Conservation (phyloP, 805 yeast genomes). For the Pichia ethanolica region DNA sequence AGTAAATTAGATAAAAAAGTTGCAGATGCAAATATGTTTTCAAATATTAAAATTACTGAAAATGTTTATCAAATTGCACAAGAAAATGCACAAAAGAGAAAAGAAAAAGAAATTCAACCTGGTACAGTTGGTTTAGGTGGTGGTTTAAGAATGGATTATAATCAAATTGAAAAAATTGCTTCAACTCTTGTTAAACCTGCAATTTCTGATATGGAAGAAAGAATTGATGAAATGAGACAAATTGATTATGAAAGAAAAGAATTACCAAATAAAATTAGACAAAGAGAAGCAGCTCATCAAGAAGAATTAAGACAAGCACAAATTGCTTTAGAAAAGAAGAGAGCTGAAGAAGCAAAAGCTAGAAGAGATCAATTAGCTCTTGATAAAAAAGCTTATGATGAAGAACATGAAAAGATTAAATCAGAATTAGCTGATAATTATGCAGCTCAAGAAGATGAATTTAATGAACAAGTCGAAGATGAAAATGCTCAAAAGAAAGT, state of each 20-base stretch:
- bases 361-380: constrained; percentile 43
- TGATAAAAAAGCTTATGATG: constrained; percentile 39
- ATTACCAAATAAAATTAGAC: constrained; percentile 34
- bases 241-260: constrained; percentile 39
- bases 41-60: constrained; percentile 40
- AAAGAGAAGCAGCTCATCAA: constrained; percentile 30
- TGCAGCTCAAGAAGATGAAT: constrained; percentile 38
- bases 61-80: constrained; percentile 75
- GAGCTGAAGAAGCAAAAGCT: constrained; percentile 26
- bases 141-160: constrained; percentile 68
- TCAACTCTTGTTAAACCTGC: constrained; percentile 76
- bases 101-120: constrained; percentile 35
- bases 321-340: constrained; percentile 28
- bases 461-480: constrained; percentile 30
- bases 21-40: constrained; percentile 19
- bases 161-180: constrained; percentile 77
- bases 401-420: constrained; percentile 29
- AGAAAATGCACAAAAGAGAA: constrained; percentile 52
- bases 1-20: constrained; percentile 21
- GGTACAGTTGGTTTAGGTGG: constrained; percentile 74
- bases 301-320: constrained; percentile 34
- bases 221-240: constrained; percentile 62
- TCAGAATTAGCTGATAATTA: constrained; percentile 33
- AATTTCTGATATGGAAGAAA: constrained; percentile 58
- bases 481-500: constrained; percentile 35